Base-by-base conservation (phyloP, 495 filamentous ascomycete species). In the Sordaria brevicollis region DNA sequence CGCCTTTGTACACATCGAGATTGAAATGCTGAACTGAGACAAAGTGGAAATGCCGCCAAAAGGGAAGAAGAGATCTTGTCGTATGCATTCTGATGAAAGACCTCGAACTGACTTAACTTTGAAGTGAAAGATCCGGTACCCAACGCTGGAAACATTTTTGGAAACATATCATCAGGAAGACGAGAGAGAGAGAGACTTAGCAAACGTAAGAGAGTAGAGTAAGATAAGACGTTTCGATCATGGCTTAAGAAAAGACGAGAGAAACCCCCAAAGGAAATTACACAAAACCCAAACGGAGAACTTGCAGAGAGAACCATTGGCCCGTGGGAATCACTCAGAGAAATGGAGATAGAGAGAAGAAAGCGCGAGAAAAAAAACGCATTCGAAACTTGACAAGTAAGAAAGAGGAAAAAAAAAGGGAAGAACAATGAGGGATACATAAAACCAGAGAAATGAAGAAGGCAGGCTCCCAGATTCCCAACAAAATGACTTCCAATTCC, bases 401-500 rank as follows among this genome's bases (percentile, higher is more conserved):
- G 31, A 65, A 7, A 66, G 25, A 31, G 29, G 33, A 62, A 62
- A 62, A 29, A 62, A 62, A 62, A 62, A 62, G 25, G 49, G 49
- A 62, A 62, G 49, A 62, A n/a, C 31, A 66, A 29, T 54, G 67
- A 54, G 71, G 72, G 71, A 69, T 73, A 72, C 74, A 74, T 71
- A 37, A 62, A 65, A 72, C 68, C n/a, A 72, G 62, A 69, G 71
- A 74, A 76, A 49, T 65, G 49, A 41, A 54, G 70, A 70, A 35
- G 73, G 36, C 69, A 71, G 66, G 69, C 69, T 62, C 75, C 72
- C 62, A 66, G 74, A 57, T 68, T 71, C 70, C 71, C 70, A 35
- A 68, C 66, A 71, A 73, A 67, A 71, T 62, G 49, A 62, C 49
- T 62, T 62, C 49, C 49, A 62, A 29, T 69, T 71, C 72, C 71